Base-by-base conservation (phyloP, 208 protist genomes). In the Endotrypanum monterogeii region DNA sequence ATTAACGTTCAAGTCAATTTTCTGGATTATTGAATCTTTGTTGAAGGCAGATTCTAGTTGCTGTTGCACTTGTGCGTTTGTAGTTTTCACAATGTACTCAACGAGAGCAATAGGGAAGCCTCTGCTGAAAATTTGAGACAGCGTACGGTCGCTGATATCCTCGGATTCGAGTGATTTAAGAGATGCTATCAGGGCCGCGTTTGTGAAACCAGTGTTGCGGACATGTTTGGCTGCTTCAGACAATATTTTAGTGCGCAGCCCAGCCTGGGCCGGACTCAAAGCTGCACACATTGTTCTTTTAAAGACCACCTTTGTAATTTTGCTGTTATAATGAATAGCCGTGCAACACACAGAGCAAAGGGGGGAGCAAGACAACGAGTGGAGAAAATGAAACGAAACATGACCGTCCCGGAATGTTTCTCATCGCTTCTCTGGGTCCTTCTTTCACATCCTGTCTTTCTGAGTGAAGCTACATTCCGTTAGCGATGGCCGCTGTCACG, bases 51-150 rank as follows among this genome's bases (percentile, higher is more conserved):
- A 23, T 28, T 93, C 87, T 1, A 95, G 51, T 4, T 85, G 46
- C 8, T 70, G 52, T 46, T 91, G 83, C 37, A 80, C 74, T 30
- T 54, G 56, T 11, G 54, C 41, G 60, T 88, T 95, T 35, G 74
- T 89, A 9, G 83, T 73, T 30, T 75, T 78, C 23, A 88, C 87
- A 65, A 93, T 77, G 71, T 89, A 75, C 65, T 95, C 90, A 23
- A 93, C 86, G 25, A 95, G 74, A 28, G 83, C 78, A 12, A 89
- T 82, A 0, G 84, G 67, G 72, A 91, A 90, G 8, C 90, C 90
- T 37, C 90, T 76, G 20, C 76, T 79, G 79, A 93, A 95, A 72
- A 93, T 74, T 1, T 79, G 37, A 12, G 67, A 63, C 37, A 92
- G 44, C 18, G 65, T 56, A 20, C 57, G 6, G 16, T 75, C 66